Conservation (phyloP, 1,139 yeast genomes). For the Nadsonia commutata region DNA sequence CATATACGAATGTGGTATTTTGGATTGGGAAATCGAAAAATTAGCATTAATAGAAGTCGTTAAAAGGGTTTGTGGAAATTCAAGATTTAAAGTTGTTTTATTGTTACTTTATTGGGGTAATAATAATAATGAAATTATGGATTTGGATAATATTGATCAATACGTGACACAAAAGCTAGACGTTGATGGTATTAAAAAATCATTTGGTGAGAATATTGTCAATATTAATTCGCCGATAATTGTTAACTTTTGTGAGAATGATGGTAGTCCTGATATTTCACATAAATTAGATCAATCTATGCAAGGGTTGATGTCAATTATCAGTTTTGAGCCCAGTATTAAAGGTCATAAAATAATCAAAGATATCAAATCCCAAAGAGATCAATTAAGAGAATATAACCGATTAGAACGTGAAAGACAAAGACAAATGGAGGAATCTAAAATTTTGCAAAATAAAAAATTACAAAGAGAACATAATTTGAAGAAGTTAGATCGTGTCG, state of each 20-base stretch:
- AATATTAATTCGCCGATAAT: conserved; percentile 2
- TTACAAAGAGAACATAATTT: neutral
- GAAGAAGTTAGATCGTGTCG: neutral
- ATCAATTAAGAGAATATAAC: neutral
- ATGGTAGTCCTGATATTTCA: neutral
- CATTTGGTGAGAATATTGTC: conserved; percentile 1
- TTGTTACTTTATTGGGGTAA: conserved; percentile 11
- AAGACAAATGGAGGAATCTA: neutral
- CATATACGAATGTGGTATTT: conserved; percentile 17
- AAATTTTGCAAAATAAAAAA: neutral
- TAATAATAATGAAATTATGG: neutral
- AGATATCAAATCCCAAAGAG: neutral
- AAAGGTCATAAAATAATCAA: neutral
- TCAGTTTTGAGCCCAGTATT: neutral
- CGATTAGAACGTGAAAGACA: neutral
- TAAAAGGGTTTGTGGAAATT: conserved; percentile 5
- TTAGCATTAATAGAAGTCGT: conserved; percentile 12
- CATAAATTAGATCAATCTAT: neutral
- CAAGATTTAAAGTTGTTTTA: conserved; percentile 9
- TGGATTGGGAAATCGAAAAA: conserved; percentile 7
- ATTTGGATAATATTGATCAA: neutral
- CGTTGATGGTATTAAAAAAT: conserved; percentile 3
- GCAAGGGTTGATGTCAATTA: neutral
- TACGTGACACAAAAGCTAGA: neutral
- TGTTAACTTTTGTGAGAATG: neutral